These are phyloP conservation scores for Carpinus viminea DNA, from an alignment of 306 rosid species.

Conservation along the genomic window DNA sequence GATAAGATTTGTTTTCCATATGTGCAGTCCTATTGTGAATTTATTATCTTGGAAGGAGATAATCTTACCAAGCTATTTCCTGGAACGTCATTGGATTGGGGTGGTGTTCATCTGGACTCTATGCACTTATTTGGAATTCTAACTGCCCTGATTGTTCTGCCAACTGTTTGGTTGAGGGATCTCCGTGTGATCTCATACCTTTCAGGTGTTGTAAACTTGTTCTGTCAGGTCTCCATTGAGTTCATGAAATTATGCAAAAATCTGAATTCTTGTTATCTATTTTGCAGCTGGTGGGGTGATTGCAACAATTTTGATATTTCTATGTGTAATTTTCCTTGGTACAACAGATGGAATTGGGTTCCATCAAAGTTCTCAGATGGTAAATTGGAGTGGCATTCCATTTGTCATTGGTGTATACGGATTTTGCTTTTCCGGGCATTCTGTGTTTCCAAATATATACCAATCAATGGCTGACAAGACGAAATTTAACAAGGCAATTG, in stretches of 20 bases:
- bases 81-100: conserved; percentile 59
- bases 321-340: conserved; percentile 58
- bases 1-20: conserved; percentile 9
- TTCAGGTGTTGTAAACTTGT: conserved; percentile 54
- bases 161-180: conserved; percentile 78
- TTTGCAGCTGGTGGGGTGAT: conserved; percentile 79
- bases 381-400: conserved; percentile 74
- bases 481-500: conserved; percentile 53
- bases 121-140: conserved; percentile 65
- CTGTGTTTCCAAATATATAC: conserved; percentile 80
- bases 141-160: conserved; percentile 70
- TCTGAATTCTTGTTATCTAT: conserved; percentile 20
- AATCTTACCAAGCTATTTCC: conserved; percentile 75
- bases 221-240: conserved; percentile 8
- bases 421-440: conserved; percentile 81
- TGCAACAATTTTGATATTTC: conserved; percentile 45
- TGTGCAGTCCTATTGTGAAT: conserved; percentile 73
- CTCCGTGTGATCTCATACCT: conserved; percentile 72
- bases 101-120: conserved; percentile 50
- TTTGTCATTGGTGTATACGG: conserved; percentile 78
- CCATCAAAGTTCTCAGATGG: conserved; percentile 45
- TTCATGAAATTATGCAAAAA: conserved; percentile 9
- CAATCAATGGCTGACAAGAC: conserved; percentile 83
- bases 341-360: conserved; percentile 60
- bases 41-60: conserved; percentile 84